phyloP scores from a whole-genome alignment of 164 flowering plant species.

The Liquidambar formosana region DNA sequence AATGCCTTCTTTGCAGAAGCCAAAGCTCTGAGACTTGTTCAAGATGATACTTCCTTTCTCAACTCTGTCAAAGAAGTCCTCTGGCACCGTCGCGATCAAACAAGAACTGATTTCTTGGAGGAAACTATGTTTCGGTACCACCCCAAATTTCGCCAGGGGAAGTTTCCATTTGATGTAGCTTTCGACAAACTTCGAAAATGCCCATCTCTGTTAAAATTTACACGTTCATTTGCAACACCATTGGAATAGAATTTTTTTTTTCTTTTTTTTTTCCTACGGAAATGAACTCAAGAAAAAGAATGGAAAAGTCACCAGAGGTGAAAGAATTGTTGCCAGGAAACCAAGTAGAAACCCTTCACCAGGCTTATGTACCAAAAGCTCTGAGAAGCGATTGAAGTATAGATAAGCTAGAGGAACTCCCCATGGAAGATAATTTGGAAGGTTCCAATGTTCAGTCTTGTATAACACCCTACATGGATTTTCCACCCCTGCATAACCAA shows the following conservation, averaged over 20 bases:
- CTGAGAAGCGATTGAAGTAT: conserved; percentile 56
- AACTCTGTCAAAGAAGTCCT: conserved; percentile 54
- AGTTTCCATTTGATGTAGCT: conserved; percentile 45
- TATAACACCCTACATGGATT: conserved; percentile 60
- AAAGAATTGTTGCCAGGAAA: conserved; percentile 49
- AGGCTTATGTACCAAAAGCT: conserved; percentile 67
- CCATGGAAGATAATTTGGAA: conserved; percentile 56
- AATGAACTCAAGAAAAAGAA: too few relatives aligned
- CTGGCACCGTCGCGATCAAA: conserved; percentile 33
- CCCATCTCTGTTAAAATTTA: conserved; percentile 57
- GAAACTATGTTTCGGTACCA: conserved; percentile 68
- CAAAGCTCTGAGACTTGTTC: conserved; percentile 39
- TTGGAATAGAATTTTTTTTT: background rate
- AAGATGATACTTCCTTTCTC: conserved; percentile 63
- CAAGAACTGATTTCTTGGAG: conserved; percentile 40
- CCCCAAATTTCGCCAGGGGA: conserved; percentile 40
- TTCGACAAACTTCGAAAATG: conserved; percentile 55
- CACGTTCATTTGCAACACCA: background rate
- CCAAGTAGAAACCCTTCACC: conserved; percentile 50
- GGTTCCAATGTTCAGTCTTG: conserved; percentile 49
- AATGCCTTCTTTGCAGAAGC: conserved; percentile 56
- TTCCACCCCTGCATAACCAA: conserved; percentile 41
- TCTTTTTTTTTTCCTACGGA: too few relatives aligned
- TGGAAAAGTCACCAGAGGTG: conserved; percentile 48
- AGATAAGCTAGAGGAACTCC: conserved; percentile 40